A percentile compares a stretch with the other conserved stretches of the same genome.
Conservation (phyloP, 768 basidiomycete genomes). For the Grammothele lineata region DNA sequence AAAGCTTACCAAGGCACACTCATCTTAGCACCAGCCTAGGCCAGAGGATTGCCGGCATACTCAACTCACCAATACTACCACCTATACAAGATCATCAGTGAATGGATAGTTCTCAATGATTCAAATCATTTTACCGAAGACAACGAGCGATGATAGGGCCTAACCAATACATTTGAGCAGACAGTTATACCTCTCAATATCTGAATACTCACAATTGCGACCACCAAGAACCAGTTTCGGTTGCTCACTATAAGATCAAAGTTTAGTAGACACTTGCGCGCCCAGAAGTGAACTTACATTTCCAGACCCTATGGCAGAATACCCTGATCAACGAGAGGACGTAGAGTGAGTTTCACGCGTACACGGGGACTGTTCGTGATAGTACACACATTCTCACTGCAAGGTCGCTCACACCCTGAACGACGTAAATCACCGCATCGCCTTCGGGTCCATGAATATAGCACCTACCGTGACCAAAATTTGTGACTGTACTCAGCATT, state of each 20-base stretch:
- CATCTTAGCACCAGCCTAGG: too few relatives aligned
- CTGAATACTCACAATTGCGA: constrained; percentile 18
- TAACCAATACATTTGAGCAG: too few relatives aligned
- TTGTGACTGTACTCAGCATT: neutral
- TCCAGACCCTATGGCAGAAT: constrained; percentile 24
- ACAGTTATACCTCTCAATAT: neutral
- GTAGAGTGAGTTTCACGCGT: too few relatives aligned
- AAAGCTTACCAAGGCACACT: too few relatives aligned
- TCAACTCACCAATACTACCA: constrained; percentile 8
- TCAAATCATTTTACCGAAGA: constrained; percentile 9
- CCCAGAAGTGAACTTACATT: constrained; percentile 10
- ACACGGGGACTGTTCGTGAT: too few relatives aligned
- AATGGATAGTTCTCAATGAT: neutral
- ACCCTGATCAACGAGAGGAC: constrained; percentile 8
- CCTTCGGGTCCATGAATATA: too few relatives aligned
- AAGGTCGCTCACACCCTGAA: constrained; percentile 23
- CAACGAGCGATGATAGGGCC: constrained; percentile 7
- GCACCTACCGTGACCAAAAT: constrained; percentile 11
- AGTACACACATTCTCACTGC: constrained; percentile 20
- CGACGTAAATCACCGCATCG: too few relatives aligned
- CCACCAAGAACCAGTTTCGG: constrained; percentile 12
- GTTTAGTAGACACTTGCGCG: constrained; percentile 1
- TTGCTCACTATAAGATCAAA: constrained; percentile 13
- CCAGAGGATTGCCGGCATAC: too few relatives aligned
- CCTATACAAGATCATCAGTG: neutral